These are phyloP conservation scores for Cicer yamashitae DNA, from an alignment of 306 rosid species.

Conservation along the genomic window DNA sequence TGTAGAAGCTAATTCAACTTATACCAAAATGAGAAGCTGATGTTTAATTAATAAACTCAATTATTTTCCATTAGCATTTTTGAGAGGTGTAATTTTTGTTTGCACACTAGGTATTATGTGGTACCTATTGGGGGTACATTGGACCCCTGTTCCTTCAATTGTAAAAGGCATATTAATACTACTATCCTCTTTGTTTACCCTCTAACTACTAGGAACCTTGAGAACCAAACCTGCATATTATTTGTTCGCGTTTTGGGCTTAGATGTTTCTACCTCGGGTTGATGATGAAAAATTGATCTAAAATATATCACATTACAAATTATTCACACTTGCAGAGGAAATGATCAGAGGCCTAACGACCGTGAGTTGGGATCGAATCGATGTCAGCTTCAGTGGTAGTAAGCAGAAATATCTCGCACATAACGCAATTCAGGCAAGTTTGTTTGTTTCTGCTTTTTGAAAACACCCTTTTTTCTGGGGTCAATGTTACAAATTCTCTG, in stretches of 20 bases:
- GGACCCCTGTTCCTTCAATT: not conserved
- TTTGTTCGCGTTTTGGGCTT: not conserved
- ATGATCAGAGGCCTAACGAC: conserved; percentile 74
- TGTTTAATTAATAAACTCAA: not conserved
- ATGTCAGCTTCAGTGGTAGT: conserved; percentile 74
- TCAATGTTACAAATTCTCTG: conserved; percentile 17
- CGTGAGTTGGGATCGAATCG: conserved; percentile 86
- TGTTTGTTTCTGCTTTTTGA: conserved; percentile 43
- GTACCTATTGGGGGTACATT: conserved; percentile 1
- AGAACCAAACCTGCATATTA: conserved; percentile 21
- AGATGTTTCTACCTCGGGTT: conserved; percentile 38
- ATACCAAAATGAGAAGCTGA: not conserved
- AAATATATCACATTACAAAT: conserved; percentile 16
- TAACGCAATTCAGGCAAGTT: conserved; percentile 79
- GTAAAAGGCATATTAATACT: not conserved
- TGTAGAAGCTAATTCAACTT: not conserved
- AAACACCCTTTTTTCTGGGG: not conserved
- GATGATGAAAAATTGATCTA: conserved; percentile 36
- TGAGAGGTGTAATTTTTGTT: not conserved
- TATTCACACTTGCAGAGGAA: conserved; percentile 58
- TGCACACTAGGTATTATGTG: conserved; percentile 12
- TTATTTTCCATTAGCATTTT: not conserved
- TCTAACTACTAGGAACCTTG: conserved; percentile 34
- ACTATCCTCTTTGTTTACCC: not conserved
- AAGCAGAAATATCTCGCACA: conserved; percentile 76